These are phyloP conservation scores for Nakaseomyces nivariensis DNA, from an alignment of 1,139 yeast genomes.

Conservation along the genomic window DNA sequence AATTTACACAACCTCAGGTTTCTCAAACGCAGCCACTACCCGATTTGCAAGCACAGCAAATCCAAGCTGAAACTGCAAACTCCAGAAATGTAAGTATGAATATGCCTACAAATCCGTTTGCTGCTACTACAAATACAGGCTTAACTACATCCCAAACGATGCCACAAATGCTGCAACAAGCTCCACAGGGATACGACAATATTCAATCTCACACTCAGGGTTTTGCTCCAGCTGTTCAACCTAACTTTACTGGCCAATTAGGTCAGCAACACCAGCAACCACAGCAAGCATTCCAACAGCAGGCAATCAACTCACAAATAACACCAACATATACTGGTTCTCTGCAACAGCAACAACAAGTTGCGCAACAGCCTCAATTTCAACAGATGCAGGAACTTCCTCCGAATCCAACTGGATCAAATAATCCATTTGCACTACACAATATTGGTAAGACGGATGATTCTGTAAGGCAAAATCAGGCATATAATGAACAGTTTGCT, in stretches of 20 bases:
- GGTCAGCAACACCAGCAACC: too few relatives aligned
- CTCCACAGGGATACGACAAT: not conserved
- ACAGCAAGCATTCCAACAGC: conserved; percentile 4
- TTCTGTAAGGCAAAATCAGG: conserved; percentile 5
- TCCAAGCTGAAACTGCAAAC: not conserved
- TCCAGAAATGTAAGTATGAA: not conserved
- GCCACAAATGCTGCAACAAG: not conserved
- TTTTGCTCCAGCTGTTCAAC: not conserved
- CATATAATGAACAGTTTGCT: conserved; percentile 15
- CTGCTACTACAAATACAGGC: not conserved
- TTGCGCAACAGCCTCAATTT: not conserved
- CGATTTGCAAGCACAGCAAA: not conserved
- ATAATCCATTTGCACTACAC: conserved; percentile 21
- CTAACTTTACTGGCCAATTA: not conserved
- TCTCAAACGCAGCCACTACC: not conserved
- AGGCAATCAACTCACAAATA: conserved; percentile 13
- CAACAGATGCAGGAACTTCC: not conserved
- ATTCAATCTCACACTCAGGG: not conserved
- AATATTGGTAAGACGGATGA: conserved; percentile 9
- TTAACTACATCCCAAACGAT: not conserved
- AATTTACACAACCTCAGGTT: not conserved
- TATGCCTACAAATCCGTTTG: not conserved
- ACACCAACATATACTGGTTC: conserved; percentile 8
- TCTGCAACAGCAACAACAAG: conserved; percentile 9
- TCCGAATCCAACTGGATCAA: conserved; percentile 14